Evolutionary conservation across 805 yeast species (phyloP), one percentile per base, ranked within the genome.

Genomic region (Yamadazyma laniorum): DNA sequence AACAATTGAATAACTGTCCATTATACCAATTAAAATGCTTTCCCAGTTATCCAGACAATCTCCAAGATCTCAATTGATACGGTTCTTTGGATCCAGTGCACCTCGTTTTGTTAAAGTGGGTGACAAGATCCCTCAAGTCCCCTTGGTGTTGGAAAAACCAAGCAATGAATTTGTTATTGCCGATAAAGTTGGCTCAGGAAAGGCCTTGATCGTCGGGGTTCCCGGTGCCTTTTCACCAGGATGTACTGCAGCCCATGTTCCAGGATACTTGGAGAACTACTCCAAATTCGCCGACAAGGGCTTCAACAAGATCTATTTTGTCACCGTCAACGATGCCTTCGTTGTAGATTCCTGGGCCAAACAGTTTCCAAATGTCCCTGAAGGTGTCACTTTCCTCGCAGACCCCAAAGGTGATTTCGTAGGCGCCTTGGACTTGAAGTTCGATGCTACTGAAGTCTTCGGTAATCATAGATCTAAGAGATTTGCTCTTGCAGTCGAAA

Each of bases 271-370:
- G 52, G 63, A 67, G 42, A 59, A 72, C 31, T 59, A 74, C 42
- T 55, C 69, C 5, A 67, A 73, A 23, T 76, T 88, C 53, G 66
- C 74, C 44, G 70, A 68, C 19, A 82, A 83, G 62, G 95, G 95
- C n/a, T 71, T 77, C 62, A 51, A 63, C 18, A 63, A 77, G 32
- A 60, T 88, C 35, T 79, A 72, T 51, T 77, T 89, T 29, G 77
- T 89, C 25, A 73, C 93, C 14, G 95, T 86, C 34, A 89, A 89
- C 61, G 96, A 89, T 57, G 75, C 93, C 3, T 89, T 89, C 59
- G 96, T 88, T 34, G 77, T 81, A 54, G 75, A 77, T 50, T 90
- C 93, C 0, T 89, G 95, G 95, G 78, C 76, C 30, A 74, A 79
- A 6, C 18, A 33, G 2, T 50, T 63, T 26, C 55, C 51, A 32